These are phyloP conservation scores for Heritiera littoralis DNA, from an alignment of 345 rosid genomes.

Conservation along the genomic window DNA sequence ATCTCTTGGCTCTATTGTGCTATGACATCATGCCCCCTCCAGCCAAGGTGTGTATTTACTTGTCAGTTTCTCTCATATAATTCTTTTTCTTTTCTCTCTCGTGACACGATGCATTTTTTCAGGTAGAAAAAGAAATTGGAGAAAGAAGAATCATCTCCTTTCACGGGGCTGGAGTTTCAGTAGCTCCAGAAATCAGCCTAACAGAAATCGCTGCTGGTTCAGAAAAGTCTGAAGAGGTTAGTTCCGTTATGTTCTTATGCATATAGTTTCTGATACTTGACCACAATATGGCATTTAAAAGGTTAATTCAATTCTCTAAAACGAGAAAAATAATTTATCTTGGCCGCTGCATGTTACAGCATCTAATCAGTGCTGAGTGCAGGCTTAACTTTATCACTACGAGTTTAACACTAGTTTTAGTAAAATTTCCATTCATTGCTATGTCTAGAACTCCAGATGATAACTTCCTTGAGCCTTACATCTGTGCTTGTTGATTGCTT, in stretches of 20 bases:
- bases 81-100: conserved; percentile 17
- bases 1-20: conserved; percentile 81
- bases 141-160: conserved; percentile 74
- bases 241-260: conserved; percentile 16
- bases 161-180: conserved; percentile 71
- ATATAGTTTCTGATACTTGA: background rate
- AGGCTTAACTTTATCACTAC: background rate
- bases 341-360: background rate
- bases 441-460: conserved; percentile 4
- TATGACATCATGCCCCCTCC: conserved; percentile 98
- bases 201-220: conserved; percentile 54
- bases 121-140: conserved; percentile 97
- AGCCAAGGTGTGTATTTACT: conserved; percentile 44
- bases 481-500: conserved; percentile 20
- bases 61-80: conserved; percentile 12
- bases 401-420: background rate
- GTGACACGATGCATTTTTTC: conserved; percentile 25
- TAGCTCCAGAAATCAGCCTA: conserved; percentile 61
- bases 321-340: background rate
- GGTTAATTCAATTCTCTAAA: background rate
- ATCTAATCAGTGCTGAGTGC: background rate
- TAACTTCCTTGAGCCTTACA: background rate
- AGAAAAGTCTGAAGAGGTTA: conserved; percentile 73
- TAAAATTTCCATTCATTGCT: background rate
- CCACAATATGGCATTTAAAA: background rate